Percentiles rank a stretch among this genome's conserved stretches.
Conservation (phyloP, 208 protist genomes). For the Trypanosoma rangeli region DNA sequence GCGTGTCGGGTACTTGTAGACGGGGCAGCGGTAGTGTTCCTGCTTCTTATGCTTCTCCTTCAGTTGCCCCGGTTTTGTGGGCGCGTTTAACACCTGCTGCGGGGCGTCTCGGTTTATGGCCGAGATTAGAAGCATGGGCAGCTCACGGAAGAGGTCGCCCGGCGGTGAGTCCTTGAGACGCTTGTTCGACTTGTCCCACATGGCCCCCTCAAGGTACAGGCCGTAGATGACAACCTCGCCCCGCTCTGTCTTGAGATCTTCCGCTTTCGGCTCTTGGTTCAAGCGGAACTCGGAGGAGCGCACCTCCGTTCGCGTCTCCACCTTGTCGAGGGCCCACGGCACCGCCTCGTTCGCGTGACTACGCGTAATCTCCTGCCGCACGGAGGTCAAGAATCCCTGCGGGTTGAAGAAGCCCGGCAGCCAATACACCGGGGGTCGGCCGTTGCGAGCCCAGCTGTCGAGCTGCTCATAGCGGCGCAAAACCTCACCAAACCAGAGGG, state of each 20-base stretch:
- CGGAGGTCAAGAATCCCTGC: constrained; percentile 98
- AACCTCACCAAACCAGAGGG: constrained; percentile 97
- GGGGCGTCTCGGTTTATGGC: constrained; percentile 90
- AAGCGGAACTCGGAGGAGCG: constrained; percentile 88
- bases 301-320: constrained; percentile 95
- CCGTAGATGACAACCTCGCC: constrained; percentile 98
- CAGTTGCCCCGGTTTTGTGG: constrained; percentile 54
- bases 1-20: constrained; percentile 96
- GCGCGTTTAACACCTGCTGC: constrained; percentile 45
- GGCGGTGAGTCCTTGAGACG: constrained; percentile 92
- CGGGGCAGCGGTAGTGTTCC: constrained; percentile 96
- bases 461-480: constrained; percentile 95
- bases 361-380: constrained; percentile 96
- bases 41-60: constrained; percentile 90
- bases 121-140: constrained; percentile 96
- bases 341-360: constrained; percentile 88
- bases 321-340: constrained; percentile 87
- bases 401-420: constrained; percentile 99
- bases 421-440: constrained; percentile 95
- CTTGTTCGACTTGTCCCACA: constrained; percentile 96
- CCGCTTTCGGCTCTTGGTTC: constrained; percentile 91
- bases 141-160: constrained; percentile 94
- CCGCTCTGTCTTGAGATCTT: constrained; percentile 88
- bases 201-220: constrained; percentile 96
- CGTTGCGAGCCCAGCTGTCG: constrained; percentile 90